Base-by-base conservation (phyloP, 768 basidiomycete species). In the Galerina sulciceps region DNA sequence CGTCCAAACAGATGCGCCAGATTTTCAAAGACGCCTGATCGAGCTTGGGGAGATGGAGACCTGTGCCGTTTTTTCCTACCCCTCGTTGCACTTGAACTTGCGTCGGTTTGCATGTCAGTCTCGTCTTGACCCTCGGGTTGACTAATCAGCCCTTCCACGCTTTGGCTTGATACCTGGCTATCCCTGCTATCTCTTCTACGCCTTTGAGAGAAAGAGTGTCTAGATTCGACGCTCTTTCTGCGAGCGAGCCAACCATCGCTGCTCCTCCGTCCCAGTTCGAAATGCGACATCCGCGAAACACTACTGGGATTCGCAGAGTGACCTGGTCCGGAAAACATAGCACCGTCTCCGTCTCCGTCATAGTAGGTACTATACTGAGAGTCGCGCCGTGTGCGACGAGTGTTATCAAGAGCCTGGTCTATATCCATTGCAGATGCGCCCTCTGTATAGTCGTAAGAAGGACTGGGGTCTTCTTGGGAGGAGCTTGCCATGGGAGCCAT, bases 371-470 rank as follows among this genome's bases (percentile, higher is more conserved):
- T 85, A 65, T 84, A 81, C 50, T 86, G 85, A 4, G 93, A 93
- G 66, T 90, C 85, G 17, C 86, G 82, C 41, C 90, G 80, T n/a
- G 83, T 73, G 34, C 75, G 81, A 42, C 79, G 78, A 51, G 66
- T 77, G 61, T 79, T 82, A 36, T 75, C 74, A n/a, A 89, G 64
- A 15, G 83, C 92, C 61, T 78, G 72, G 57, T 83, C 73, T 43
- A 96, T 93, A 59, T 93, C 93, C 31, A 85, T 76, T 6, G 85
- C 79, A 10, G 90, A 88, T 35, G 93, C 93, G 40, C 92, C 93
- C 65, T 95, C 93, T 1, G 93, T 94, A 70, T 95, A 95, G 75
- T 95, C 93, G 55, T 82, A 66, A 17, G 64, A 43, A 22, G 56
- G 59, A 34, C 59, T 55, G 59, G 59, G 56, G 20, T 65, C 57